Base-by-base conservation (phyloP, 2,329 filamentous ascomycete species). In the Fusarium mundagurra region DNA sequence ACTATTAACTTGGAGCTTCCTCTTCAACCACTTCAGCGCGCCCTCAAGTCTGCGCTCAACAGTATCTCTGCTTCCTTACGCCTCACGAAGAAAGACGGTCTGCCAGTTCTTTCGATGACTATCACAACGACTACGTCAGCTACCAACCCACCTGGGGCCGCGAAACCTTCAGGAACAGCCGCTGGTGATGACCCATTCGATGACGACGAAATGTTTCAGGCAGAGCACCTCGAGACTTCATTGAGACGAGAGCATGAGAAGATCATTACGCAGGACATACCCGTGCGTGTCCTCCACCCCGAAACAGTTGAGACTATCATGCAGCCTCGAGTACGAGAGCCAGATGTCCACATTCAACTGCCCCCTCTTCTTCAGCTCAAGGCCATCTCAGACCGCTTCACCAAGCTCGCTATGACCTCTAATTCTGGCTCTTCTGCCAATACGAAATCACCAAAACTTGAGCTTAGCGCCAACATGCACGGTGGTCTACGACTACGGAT, bases 1-100 rank as follows among this genome's bases (percentile, higher is more conserved):
- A 94, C 95, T 61, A 98, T 99, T 84, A 98, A 99, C 84, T 92
- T 99, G 73, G 96, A 99, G 84, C 90, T 99, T 3, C 95, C 96
- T 33, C 91, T 98, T n/a, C 89, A 90, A 20, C 92, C 94, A 5
- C 90, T 99, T 29, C 94, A 96, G 79, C 92, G 95, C 68, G 96
- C 96, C n/a, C 91, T 99, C 67, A 94, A 92, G 78, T 98, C 95
- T 41, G 96, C 96, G 50, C 86, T 93, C 61, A 92, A 94, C 80
- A 94, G 94, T 77, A 91, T 92, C 24, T 92, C 94, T 24, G 94
- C 95, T 62, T 93, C 92, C 20, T 90, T 99, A 44, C 93, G 96
- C 44, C 90, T 99, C 47, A 98, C 96, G 31, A 98, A 98, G 83
- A 97, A 96, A 80, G 94, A 97, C 76, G 92, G 92, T 77, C 85